phyloP scores from a whole-genome alignment of 2,329 filamentous ascomycete species.

The Pseudogymnoascus sp. region DNA sequence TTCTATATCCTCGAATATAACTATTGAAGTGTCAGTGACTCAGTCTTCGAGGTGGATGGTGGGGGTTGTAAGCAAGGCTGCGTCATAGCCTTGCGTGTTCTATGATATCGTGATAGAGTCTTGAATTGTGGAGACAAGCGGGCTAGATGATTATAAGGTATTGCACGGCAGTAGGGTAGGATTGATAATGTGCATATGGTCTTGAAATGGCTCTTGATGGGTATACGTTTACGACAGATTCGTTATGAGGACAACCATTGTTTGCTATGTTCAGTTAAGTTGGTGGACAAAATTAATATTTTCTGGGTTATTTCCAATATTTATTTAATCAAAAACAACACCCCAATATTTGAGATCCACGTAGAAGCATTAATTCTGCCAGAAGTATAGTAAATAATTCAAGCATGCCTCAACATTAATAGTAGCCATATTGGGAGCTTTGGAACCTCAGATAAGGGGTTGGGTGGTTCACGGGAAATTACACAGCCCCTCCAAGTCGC shows the following conservation, averaged over 20 bases:
- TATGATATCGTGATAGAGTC: constrained; percentile 5
- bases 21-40: background rate
- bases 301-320: background rate
- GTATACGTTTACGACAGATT: background rate
- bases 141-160: background rate
- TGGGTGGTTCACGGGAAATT: background rate
- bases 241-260: background rate
- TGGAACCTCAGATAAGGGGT: background rate
- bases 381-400: background rate
- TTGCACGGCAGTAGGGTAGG: background rate
- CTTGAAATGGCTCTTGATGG: background rate
- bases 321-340: background rate
- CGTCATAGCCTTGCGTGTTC: constrained; percentile 2
- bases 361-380: background rate
- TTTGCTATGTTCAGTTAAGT: background rate
- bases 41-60: background rate
- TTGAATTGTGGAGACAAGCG: constrained; percentile 1
- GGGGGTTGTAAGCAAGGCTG: constrained; percentile 7
- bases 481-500: background rate
- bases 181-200: background rate
- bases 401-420: background rate
- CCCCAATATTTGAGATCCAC: background rate
- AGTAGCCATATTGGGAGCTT: background rate
- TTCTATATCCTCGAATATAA: background rate
- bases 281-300: background rate